Conservation (phyloP, 345 rosid genomes). For the Gossypium arboreum region DNA sequence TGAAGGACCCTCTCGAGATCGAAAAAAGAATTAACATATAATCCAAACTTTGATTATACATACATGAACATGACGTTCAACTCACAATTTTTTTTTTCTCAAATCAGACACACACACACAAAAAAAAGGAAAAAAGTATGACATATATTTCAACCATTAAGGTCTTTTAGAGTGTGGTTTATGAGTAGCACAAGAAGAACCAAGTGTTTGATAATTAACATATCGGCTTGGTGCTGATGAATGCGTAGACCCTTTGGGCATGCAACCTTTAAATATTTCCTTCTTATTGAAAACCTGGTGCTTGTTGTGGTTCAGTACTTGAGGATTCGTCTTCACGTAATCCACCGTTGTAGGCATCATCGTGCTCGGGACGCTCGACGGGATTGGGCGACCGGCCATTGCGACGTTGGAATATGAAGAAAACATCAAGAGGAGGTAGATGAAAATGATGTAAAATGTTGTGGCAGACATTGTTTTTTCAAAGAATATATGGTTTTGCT, state of each 20-base stretch:
- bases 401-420: not conserved
- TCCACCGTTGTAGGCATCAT: constrained; percentile 42
- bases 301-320: constrained; percentile 19
- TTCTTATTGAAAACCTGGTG: constrained; percentile 33
- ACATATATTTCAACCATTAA: constrained; percentile 2
- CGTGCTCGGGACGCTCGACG: constrained; percentile 70
- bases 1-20: not conserved
- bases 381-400: constrained; percentile 38
- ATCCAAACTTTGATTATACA: not conserved
- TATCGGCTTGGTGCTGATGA: constrained; percentile 87
- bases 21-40: not conserved
- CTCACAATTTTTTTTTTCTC: not conserved
- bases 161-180: constrained; percentile 5
- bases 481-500: not conserved
- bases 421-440: constrained; percentile 19
- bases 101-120: not conserved
- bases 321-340: constrained; percentile 45
- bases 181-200: constrained; percentile 38
- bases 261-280: constrained; percentile 47
- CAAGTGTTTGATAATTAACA: constrained; percentile 69
- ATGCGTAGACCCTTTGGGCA: constrained; percentile 75
- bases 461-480: constrained; percentile 19
- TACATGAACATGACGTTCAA: not conserved
- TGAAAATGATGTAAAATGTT: constrained; percentile 6
- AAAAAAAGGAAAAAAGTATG: not conserved